Percentiles rank a stretch among this genome's conserved stretches.
Evolutionary conservation across 2,329 filamentous ascomycete species (phyloP).

Genomic region (Sporothrix globosa): DNA sequence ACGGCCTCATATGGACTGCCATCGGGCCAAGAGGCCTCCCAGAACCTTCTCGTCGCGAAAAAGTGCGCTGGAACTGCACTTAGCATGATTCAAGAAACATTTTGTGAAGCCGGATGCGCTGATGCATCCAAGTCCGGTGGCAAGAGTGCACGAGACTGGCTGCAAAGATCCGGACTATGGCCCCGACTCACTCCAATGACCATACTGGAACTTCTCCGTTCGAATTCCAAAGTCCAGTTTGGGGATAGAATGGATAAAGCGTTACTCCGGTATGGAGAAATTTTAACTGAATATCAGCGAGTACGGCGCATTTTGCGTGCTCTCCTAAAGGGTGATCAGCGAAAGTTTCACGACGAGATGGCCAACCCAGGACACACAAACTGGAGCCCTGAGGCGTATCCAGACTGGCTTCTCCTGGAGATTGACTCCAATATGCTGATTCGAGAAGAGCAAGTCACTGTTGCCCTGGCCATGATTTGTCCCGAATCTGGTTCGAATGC

Average conservation of each 20-base stretch:
- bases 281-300: conserved; percentile 52
- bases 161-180: conserved; percentile 49
- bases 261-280: conserved; percentile 50
- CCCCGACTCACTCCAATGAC: conserved; percentile 50
- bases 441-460: conserved; percentile 62
- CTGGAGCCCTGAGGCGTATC: conserved; percentile 57
- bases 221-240: conserved; percentile 40
- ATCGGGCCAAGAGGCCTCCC: too few relatives aligned
- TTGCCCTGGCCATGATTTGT: conserved; percentile 62
- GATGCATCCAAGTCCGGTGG: not conserved
- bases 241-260: conserved; percentile 45
- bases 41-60: too few relatives aligned
- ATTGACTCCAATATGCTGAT: conserved; percentile 67
- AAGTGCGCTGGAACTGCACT: too few relatives aligned
- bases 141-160: conserved; percentile 44
- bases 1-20: too few relatives aligned
- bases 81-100: not conserved
- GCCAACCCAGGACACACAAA: conserved; percentile 56
- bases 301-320: conserved; percentile 48
- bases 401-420: conserved; percentile 69
- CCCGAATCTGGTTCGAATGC: conserved; percentile 59
- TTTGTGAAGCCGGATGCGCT: not conserved
- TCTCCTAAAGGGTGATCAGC: conserved; percentile 37
- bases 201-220: conserved; percentile 54
- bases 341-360: conserved; percentile 49